Conservation (phyloP, 805 yeast species). For the Candida krabiensis region DNA sequence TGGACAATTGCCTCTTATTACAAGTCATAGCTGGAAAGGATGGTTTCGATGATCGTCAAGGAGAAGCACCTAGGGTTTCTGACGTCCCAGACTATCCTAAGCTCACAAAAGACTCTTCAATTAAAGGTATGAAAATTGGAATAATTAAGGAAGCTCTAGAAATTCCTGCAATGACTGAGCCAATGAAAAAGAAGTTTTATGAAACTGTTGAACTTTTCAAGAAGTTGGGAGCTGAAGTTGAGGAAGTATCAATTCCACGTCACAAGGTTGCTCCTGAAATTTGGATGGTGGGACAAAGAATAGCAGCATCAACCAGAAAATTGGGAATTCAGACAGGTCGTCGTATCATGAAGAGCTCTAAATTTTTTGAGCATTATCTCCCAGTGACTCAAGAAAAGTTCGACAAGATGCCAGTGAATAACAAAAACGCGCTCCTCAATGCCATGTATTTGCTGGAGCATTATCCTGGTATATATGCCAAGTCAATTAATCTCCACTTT, state of each 20-base stretch:
- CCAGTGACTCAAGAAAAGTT: constrained; percentile 22
- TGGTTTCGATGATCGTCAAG: constrained; percentile 34
- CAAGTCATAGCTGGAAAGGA: constrained; percentile 38
- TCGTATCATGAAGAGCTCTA: constrained; percentile 20
- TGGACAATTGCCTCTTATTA: constrained; percentile 33
- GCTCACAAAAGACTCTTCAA: constrained; percentile 15
- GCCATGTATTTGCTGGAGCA: constrained; percentile 33
- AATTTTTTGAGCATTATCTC: constrained; percentile 17
- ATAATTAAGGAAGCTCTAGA: constrained; percentile 36
- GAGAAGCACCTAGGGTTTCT: constrained; percentile 13
- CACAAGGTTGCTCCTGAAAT: constrained; percentile 38
- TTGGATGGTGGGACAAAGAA: constrained; percentile 36
- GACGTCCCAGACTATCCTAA: constrained; percentile 25
- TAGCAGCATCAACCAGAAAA: constrained; percentile 21
- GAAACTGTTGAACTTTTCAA: constrained; percentile 31
- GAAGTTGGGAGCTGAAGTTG: constrained; percentile 34
- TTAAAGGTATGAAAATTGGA: constrained; percentile 35
- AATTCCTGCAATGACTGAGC: constrained; percentile 32
- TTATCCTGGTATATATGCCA: constrained; percentile 35
- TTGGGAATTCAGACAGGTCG: constrained; percentile 23
- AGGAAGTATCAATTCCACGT: constrained; percentile 36
- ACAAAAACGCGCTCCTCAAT: constrained; percentile 28
- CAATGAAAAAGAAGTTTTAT: constrained; percentile 27
- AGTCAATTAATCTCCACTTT: constrained; percentile 33
- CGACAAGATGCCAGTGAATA: constrained; percentile 19